phyloP scores from a whole-genome alignment of 257 asterid genomes.

The Solanum chilense region DNA sequence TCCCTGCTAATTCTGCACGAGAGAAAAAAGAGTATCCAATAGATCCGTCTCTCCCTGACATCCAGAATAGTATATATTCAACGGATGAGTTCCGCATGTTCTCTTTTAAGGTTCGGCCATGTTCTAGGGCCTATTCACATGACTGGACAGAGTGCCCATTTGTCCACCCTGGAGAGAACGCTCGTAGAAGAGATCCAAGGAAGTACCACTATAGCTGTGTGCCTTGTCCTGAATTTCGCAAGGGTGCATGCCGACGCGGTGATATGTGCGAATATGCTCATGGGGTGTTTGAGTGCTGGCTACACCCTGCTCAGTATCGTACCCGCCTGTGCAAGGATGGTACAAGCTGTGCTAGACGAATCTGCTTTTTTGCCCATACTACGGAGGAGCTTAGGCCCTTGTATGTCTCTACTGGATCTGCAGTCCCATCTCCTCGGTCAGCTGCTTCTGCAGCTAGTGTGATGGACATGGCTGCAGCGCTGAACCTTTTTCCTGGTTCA shows the following conservation, averaged over 20 bases:
- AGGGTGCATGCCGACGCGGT: constrained; percentile 90
- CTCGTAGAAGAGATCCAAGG: constrained; percentile 90
- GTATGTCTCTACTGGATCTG: constrained; percentile 85
- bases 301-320: constrained; percentile 93
- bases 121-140: constrained; percentile 96
- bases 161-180: constrained; percentile 96
- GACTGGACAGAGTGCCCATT: constrained; percentile 99
- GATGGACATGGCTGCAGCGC: constrained; percentile 92
- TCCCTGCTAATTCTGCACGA: constrained; percentile 21
- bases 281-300: constrained; percentile 98
- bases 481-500: constrained; percentile 69
- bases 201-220: constrained; percentile 93
- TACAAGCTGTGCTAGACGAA: constrained; percentile 66
- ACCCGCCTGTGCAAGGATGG: constrained; percentile 92
- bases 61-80: constrained; percentile 68
- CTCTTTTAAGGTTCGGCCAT: constrained; percentile 85
- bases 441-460: constrained; percentile 61
- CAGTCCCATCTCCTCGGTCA: constrained; percentile 82
- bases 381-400: constrained; percentile 88
- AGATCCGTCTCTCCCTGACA: constrained; percentile 93
- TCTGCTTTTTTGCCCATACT: constrained; percentile 87
- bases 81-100: constrained; percentile 94
- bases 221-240: constrained; percentile 95
- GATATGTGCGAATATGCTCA: constrained; percentile 99
- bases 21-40: constrained; percentile 85